Evolutionary conservation across 179 eudicot species (phyloP), one percentile per base, ranked within the genome.

Genomic region (Beta lomatogona): DNA sequence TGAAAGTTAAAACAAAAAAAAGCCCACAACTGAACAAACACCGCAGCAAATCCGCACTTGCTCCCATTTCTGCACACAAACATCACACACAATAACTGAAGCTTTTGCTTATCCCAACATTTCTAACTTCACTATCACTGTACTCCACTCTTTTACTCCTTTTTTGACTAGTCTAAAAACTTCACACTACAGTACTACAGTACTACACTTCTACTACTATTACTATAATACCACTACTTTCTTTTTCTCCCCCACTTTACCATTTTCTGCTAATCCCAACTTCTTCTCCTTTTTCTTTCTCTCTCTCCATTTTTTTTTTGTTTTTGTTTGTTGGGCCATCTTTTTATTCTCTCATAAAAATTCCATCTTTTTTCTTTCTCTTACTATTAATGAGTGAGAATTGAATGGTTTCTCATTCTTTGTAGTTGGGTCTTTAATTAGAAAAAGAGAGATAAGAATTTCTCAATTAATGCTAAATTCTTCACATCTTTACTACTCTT

Each of bases 251-350:
- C n/a, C 31, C 60, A 13, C 76, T 75, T 77, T 25, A n/a, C 63
- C 55, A 66, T 14, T 73, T 64, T 21, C 71, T 63, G 15, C 54
- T 21, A 67, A n/a, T 67, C 81, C 74, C 54, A 21, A 69, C 18
- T 36, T 0, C 14, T 11, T 16, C 36, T 15, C 25, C 28, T 11
- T 22, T 75, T 63, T 48, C 71, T 59, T 67, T 82, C 25, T 36
- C 67, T 44, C 12, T 36, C 4, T 65, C n/a, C n/a, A n/a, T n/a
- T n/a, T n/a, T n/a, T n/a, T n/a, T n/a, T n/a, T n/a, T n/a, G n/a
- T n/a, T 54, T 58, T 13, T 0, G 10, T 61, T 41, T 31, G 36
- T 16, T 61, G 81, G 81, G 71, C 77, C 85, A 77, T 63, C 59
- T 44, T 19, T 74, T 19, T 31, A 31, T 31, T 31, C 36, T 31